phyloP scores from a whole-genome alignment of 495 filamentous ascomycete species.

The Hyphodiscus hymeniophilus region DNA sequence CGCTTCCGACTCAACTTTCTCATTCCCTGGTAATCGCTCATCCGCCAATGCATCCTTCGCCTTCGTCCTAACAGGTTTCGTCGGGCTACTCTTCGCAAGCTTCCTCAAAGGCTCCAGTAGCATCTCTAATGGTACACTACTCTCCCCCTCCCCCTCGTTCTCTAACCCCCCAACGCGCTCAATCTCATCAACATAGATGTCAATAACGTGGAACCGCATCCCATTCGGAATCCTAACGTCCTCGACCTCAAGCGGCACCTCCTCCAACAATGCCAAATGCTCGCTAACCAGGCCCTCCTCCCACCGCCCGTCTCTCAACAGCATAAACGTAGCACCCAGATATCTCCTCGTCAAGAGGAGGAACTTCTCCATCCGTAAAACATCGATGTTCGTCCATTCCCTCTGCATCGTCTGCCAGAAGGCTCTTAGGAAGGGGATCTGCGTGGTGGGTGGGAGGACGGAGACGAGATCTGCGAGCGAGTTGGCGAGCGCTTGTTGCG shows the following conservation, averaged over 20 bases:
- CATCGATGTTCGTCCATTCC: constrained; percentile 79
- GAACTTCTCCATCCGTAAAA: constrained; percentile 87
- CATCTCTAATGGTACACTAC: constrained; percentile 36
- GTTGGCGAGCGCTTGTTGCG: constrained; percentile 75
- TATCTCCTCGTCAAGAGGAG: constrained; percentile 74
- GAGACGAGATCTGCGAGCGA: constrained; percentile 69
- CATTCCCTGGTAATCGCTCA: constrained; percentile 54
- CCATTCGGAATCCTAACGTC: constrained; percentile 63
- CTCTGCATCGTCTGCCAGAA: constrained; percentile 87
- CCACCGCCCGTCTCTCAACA: constrained; percentile 35
- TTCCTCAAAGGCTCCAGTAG: constrained; percentile 53
- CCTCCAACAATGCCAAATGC: constrained; percentile 26
- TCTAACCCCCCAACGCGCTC: constrained; percentile 57
- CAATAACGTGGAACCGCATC: constrained; percentile 76
- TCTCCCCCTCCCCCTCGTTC: constrained; percentile 27
- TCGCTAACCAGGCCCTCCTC: constrained; percentile 21
- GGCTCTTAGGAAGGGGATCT: constrained; percentile 59
- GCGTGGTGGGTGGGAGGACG: constrained; percentile 50
- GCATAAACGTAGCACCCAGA: constrained; percentile 57
- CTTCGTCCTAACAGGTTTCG: constrained; percentile 63
- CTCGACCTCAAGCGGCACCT: constrained; percentile 32
- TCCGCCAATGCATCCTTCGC: constrained; percentile 68
- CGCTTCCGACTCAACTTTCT: constrained; percentile 25
- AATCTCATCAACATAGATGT: constrained; percentile 85
- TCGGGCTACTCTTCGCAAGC: constrained; percentile 46